Percentiles rank a stretch among this genome's conserved stretches.
Evolutionary conservation across 768 basidiomycete species (phyloP).

Genomic region (Clitopilus hobsonii): DNA sequence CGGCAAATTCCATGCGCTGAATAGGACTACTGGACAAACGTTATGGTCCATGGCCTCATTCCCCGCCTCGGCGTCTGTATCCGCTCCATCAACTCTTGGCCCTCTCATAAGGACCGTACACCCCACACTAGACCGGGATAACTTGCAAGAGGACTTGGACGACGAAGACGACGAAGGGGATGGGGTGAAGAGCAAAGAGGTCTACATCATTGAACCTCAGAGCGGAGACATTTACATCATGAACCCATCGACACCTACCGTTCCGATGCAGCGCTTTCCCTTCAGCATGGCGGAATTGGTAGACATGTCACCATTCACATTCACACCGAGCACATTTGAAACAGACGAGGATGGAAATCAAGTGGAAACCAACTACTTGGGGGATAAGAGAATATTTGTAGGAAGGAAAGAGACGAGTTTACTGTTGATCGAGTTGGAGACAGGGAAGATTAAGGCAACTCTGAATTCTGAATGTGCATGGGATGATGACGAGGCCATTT

Average conservation of each 20-base stretch:
- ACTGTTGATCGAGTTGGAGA: conserved; percentile 69
- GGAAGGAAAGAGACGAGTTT: conserved; percentile 75
- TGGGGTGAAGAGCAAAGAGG: conserved; percentile 31
- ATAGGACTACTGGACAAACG: conserved; percentile 74
- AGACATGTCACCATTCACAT: conserved; percentile 81
- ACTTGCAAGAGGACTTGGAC: conserved; percentile 38
- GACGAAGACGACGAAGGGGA: conserved; percentile 44
- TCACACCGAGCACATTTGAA: conserved; percentile 7
- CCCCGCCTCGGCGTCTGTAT: conserved; percentile 30
- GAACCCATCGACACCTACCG: conserved; percentile 44
- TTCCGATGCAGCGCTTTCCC: conserved; percentile 81
- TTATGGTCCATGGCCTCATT: conserved; percentile 87
- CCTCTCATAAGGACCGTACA: conserved; percentile 76
- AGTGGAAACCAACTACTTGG: background rate
- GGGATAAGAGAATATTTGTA: background rate
- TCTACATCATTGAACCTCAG: conserved; percentile 94
- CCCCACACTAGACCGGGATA: conserved; percentile 38
- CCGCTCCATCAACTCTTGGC: conserved; percentile 51
- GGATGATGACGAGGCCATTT: conserved; percentile 45
- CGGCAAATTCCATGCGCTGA: conserved; percentile 91
- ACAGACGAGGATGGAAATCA: conserved; percentile 45
- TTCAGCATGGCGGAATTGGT: conserved; percentile 92
- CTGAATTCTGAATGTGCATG: conserved; percentile 77
- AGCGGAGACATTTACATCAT: conserved; percentile 91
- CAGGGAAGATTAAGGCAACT: conserved; percentile 73